phyloP scores from a whole-genome alignment of 345 rosid species.

The Gossypioides kirkii region DNA sequence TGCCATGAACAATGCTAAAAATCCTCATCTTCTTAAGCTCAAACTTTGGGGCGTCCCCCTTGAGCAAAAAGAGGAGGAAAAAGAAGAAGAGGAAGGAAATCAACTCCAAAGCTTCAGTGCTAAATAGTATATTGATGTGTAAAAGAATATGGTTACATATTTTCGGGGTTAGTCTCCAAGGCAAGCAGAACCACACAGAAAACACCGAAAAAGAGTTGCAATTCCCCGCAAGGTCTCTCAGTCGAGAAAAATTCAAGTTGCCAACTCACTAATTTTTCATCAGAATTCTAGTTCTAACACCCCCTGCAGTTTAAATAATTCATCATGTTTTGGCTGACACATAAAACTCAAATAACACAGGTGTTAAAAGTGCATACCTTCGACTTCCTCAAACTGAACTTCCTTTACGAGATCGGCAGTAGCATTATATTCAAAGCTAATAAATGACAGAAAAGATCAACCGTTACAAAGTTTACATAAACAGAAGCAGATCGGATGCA shows the following conservation, averaged over 20 bases:
- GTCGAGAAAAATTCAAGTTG: background rate
- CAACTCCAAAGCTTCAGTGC: background rate
- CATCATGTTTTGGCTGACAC: constrained; percentile 12
- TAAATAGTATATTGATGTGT: background rate
- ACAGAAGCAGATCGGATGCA: background rate
- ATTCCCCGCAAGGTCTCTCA: background rate
- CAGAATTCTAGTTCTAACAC: constrained; percentile 61
- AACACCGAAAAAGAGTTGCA: constrained; percentile 14
- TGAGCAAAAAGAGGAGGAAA: background rate
- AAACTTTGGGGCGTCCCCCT: background rate
- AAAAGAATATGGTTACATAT: background rate
- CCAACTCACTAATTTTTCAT: constrained; percentile 38
- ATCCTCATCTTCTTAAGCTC: background rate
- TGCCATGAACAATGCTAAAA: background rate
- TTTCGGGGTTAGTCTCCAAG: background rate
- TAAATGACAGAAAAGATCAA: background rate
- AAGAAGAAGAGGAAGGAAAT: background rate
- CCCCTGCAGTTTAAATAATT: constrained; percentile 41
- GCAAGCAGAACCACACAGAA: background rate
- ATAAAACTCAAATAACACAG: constrained; percentile 13
- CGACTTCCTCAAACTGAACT: constrained; percentile 70
- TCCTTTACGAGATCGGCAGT: constrained; percentile 74
- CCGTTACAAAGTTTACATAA: background rate
- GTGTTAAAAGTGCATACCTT: constrained; percentile 39
- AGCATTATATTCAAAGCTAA: constrained; percentile 80